Base-by-base conservation (phyloP, 306 rosid species). In the Dalbergia oliveri region DNA sequence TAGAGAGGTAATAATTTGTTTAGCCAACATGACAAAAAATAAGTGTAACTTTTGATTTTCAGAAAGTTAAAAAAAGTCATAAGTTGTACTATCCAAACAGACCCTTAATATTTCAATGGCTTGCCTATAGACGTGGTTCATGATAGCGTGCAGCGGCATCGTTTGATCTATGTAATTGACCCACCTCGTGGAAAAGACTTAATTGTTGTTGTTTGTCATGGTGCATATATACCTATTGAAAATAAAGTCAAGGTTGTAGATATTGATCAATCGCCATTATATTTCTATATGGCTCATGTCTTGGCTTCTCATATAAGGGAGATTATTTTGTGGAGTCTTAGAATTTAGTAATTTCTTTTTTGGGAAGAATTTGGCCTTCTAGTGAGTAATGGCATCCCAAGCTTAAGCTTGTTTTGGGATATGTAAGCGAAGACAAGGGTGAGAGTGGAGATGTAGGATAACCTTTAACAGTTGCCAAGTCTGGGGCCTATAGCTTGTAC, bases 361-460 rank as follows among this genome's bases (percentile, higher is more conserved):
- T 70, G 4, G 10, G 62, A 12, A 64, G 58, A 50, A 76, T 8
- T 4, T 66, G 50, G 18, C 14, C 31, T 75, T 78, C 50, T 68
- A 57, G 23, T 19, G 35, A 78, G 35, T 43, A 57, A 68, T 8
- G 26, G 13, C 9, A 13, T 49, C 14, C 11, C 11, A 8, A 45
- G 31, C 77, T 69, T 79, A 26, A 26, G 31, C 31, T 2, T 26
- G 47, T 58, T 75, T 70, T 61, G 37, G 61, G 76, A 68, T 59
- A 19, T 9, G 9, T 70, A 43, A 69, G 19, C 4, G 13, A 59
- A 19, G 31, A 70, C 51, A 34, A 11, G 9, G 21, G 54, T 26
- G 41, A 59, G 51, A 60, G 16, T 79, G 71, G 26, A 39, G 53
- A 50, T 49, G 53, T 63, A n/a, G 45, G 9, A 31, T 69, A 6